Evolutionary conservation across 208 protist species (phyloP).

Genomic region (Trypanosoma scelopori): DNA sequence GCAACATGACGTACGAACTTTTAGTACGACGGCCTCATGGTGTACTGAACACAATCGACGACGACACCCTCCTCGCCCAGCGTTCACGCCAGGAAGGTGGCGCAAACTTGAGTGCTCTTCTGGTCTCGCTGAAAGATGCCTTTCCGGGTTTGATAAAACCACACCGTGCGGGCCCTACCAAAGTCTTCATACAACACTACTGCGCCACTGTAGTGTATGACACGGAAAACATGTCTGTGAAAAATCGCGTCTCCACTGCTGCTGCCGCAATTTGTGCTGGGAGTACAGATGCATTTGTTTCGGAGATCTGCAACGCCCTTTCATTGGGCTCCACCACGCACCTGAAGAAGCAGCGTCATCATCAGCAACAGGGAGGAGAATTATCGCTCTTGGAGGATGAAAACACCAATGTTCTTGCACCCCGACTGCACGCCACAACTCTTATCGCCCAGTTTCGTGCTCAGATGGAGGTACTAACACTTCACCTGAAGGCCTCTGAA

Average conservation of each 20-base stretch:
- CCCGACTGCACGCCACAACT: constrained; percentile 17
- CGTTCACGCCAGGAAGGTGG: constrained; percentile 20
- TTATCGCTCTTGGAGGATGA: neutral
- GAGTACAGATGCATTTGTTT: constrained; percentile 19
- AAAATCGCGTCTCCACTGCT: constrained; percentile 24
- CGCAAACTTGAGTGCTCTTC: constrained; percentile 10
- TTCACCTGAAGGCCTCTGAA: constrained; percentile 8
- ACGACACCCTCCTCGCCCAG: constrained; percentile 24
- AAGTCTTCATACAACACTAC: constrained; percentile 23
- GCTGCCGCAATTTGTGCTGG: constrained; percentile 7
- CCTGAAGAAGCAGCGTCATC: neutral
- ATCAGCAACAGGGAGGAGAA: no score
- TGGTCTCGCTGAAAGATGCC: constrained; percentile 5
- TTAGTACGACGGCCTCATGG: constrained; percentile 16
- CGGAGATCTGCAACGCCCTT: constrained; percentile 7
- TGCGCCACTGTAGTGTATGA: constrained; percentile 23
- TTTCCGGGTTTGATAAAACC: constrained; percentile 18
- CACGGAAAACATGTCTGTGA: constrained; percentile 21
- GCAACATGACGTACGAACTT: constrained; percentile 10
- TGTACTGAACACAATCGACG: constrained; percentile 24
- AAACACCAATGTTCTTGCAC: neutral
- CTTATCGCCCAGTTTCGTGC: constrained; percentile 26
- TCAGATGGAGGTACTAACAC: constrained; percentile 24
- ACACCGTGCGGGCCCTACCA: constrained; percentile 6
- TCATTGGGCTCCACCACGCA: neutral